Evolutionary conservation across 1,284 basidiomycete species (phyloP), one percentile per base, ranked within the genome.

Genomic region (Puccinia brachypodii): DNA sequence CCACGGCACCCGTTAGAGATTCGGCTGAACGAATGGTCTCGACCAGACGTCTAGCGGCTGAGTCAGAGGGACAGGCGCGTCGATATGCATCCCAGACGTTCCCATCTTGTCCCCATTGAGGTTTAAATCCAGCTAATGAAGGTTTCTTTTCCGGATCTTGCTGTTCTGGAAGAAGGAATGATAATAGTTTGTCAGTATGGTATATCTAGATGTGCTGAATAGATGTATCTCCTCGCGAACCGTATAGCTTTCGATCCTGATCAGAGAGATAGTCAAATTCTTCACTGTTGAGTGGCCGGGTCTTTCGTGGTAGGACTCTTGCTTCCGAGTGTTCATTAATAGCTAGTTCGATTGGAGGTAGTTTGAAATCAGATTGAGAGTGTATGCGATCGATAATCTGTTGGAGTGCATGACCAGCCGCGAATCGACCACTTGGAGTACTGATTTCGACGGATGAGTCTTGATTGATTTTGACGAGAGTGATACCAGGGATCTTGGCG

Each of bases 271-370:
- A 64, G 50, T 58, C 31, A 25, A 75, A 83, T 74, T 58, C 31
- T 56, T 50, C 58, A 13, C 42, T 88, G 85, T 92, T 90, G 85
- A 93, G 94, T 94, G 78, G 28, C 25, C 69, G 40, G n/a, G 78
- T 62, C 53, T 64, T 36, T 9, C 44, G 25, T 19, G 78, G 78
- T 93, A 98, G 89, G 14, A 97, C 91, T 28, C 95, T 92, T 16
- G 94, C 94, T 87, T 98, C 95, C 0, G 94, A 92, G 88, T 92
- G 93, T 56, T 93, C 91, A 85, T 97, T 97, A 87, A 97, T 91
- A 0, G 95, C 91, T 84, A 97, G 92, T 84, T 95, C 92, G 91
- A 97, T 92, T 88, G 56, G 78, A 64, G 71, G 78, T 8, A 81
- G 13, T 60, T 69, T 47, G 50, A 69, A 81, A 44, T 81, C 47